phyloP scores from a whole-genome alignment of 2,329 filamentous ascomycete genomes.

The Seiridium cupressi region DNA sequence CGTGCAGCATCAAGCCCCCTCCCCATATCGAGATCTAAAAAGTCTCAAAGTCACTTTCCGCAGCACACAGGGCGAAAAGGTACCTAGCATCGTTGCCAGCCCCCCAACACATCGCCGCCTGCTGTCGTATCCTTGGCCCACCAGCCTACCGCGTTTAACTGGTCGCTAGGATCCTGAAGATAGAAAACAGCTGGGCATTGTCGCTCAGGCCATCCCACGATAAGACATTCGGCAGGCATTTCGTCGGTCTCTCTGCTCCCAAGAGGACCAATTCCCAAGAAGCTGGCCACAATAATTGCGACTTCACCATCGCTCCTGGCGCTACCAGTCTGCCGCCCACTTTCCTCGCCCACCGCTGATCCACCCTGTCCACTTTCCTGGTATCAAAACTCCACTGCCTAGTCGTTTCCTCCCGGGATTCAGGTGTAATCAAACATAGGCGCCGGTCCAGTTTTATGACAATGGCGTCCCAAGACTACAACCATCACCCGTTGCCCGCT shows the following conservation, averaged over 20 bases:
- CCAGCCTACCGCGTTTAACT: neutral
- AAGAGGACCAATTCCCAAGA: neutral
- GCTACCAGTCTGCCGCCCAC: slow-evolving; percentile 17
- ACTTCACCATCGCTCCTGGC: neutral
- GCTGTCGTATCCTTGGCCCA: neutral
- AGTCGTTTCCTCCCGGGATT: slow-evolving; percentile 20
- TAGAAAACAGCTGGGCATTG: neutral
- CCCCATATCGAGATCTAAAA: neutral
- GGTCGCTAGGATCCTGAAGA: slow-evolving; percentile 1
- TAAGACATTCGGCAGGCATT: slow-evolving; percentile 3
- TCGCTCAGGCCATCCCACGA: slow-evolving; percentile 2
- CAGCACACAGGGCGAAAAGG: neutral
- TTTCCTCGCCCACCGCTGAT: slow-evolving; percentile 7
- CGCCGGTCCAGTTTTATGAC: slow-evolving; percentile 17
- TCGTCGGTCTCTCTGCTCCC: neutral
- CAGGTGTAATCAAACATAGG: slow-evolving; percentile 22
- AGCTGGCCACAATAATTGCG: neutral
- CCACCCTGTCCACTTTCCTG: slow-evolving; percentile 13
- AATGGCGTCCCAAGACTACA: slow-evolving; percentile 29
- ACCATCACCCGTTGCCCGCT: slow-evolving; percentile 26
- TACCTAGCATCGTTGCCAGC: neutral
- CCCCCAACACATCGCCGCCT: neutral
- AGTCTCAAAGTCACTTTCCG: slow-evolving; percentile 2
- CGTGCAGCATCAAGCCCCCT: slow-evolving; percentile 1
- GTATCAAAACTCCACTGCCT: slow-evolving; percentile 18